Conservation (phyloP, 495 filamentous ascomycete genomes). For the Rusavskia elegans region DNA sequence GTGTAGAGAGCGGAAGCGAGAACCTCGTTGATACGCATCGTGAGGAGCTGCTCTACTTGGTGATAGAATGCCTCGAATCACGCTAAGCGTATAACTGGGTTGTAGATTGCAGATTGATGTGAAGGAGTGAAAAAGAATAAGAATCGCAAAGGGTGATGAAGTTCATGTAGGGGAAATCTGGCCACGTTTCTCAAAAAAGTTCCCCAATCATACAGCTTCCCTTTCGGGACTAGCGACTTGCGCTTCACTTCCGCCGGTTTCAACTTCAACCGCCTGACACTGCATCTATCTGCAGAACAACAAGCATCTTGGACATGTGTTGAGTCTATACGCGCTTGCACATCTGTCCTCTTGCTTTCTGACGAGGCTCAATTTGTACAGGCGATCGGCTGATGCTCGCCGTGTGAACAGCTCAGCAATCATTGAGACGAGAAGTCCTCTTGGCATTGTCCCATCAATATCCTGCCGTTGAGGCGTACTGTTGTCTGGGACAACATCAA, state of each 20-base stretch:
- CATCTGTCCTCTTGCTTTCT: too few relatives aligned
- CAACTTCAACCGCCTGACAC: neutral
- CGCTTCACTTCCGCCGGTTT: neutral
- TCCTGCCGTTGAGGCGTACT: too few relatives aligned
- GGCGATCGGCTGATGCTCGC: too few relatives aligned
- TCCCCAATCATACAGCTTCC: neutral
- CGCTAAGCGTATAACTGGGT: too few relatives aligned
- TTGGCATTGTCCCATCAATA: too few relatives aligned
- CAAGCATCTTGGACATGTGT: neutral
- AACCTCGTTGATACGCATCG: slow-evolving; percentile 64
- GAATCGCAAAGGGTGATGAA: neutral
- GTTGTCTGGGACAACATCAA: too few relatives aligned
- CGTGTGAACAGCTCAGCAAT: too few relatives aligned
- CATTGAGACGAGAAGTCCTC: too few relatives aligned
- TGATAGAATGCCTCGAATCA: neutral
- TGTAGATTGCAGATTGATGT: neutral
- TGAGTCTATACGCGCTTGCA: neutral
- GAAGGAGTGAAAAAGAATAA: neutral
- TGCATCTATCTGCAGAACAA: neutral
- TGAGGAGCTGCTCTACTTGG: slow-evolving; percentile 18
- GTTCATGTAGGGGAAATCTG: neutral
- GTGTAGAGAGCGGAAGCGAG: slow-evolving; percentile 47
- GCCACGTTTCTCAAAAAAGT: neutral
- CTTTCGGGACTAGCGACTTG: neutral
- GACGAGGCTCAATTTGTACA: too few relatives aligned